Conservation (phyloP, 2,329 filamentous ascomycete species). For the Diaporthe aspalathi region DNA sequence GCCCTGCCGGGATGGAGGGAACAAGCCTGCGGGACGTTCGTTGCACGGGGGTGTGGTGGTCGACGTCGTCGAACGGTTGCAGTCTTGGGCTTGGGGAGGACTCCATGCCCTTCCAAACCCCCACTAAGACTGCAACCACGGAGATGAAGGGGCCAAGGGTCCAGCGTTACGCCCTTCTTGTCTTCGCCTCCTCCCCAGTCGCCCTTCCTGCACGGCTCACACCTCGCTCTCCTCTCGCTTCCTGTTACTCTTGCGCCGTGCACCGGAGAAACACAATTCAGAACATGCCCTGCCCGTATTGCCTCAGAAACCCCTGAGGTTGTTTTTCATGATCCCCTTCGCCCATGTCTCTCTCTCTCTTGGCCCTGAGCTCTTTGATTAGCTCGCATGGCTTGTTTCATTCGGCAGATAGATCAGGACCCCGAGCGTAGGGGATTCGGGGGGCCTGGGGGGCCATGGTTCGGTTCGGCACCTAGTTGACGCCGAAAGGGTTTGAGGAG, state of each 20-base stretch:
- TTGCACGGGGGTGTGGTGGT: not conserved
- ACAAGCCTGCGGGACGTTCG: constrained; percentile 18
- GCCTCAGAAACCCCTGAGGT: constrained; percentile 25
- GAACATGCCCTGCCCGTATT: not conserved
- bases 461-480: not conserved
- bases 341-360: constrained; percentile 6
- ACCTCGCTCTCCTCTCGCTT: not conserved
- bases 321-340: not conserved
- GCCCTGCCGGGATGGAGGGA: constrained; percentile 15
- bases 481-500: constrained; percentile 11
- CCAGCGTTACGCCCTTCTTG: constrained; percentile 26
- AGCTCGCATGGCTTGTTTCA: constrained; percentile 29
- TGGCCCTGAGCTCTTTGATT: not conserved
- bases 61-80: not conserved
- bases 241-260: constrained; percentile 16
- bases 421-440: not conserved
- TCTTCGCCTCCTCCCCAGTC: too few species aligned
- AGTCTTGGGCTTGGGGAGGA: not conserved
- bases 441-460: too few species aligned
- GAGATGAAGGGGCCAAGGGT: constrained; percentile 32
- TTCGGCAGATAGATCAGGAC: constrained; percentile 16
- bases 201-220: too few species aligned
- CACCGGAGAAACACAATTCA: too few species aligned
- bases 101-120: not conserved
- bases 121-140: constrained; percentile 24